A percentile compares a stretch with the other conserved stretches of the same genome.
These are phyloP conservation scores for Kwoniella pini DNA, from an alignment of 768 basidiomycete species.

Conservation along the genomic window DNA sequence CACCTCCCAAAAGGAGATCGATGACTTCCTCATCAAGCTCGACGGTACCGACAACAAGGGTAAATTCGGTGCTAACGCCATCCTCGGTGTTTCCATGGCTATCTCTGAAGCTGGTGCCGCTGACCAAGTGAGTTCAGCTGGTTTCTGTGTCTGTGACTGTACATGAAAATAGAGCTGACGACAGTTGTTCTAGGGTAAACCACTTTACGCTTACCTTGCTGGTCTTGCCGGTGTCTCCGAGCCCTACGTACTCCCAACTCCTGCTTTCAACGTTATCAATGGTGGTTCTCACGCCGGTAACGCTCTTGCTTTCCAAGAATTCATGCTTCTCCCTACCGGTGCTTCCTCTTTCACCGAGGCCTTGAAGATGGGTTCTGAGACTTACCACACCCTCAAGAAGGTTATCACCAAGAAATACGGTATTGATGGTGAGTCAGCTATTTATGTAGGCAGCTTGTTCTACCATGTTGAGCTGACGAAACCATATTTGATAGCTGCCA, in stretches of 20 bases:
- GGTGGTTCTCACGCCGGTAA: conserved; percentile 99
- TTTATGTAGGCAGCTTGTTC: background rate
- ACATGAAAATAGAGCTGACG: no score
- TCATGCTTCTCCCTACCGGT: conserved; percentile 97
- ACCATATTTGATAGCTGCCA: conserved; percentile 67
- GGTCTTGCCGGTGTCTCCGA: conserved; percentile 92
- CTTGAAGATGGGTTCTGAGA: conserved; percentile 95
- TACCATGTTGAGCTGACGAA: background rate
- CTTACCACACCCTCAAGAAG: conserved; percentile 97
- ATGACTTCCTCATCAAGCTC: conserved; percentile 96
- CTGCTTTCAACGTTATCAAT: conserved; percentile 99
- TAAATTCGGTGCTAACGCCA: conserved; percentile 98
- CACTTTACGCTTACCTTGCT: conserved; percentile 94
- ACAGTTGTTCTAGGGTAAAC: conserved; percentile 62
- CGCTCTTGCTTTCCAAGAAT: conserved; percentile 99
- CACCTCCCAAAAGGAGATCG: conserved; percentile 90
- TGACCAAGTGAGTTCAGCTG: conserved; percentile 64
- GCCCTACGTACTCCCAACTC: conserved; percentile 86
- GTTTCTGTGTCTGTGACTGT: background rate
- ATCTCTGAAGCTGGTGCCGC: conserved; percentile 89
- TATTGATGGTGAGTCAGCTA: conserved; percentile 76
- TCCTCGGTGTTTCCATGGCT: conserved; percentile 97
- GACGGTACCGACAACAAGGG: conserved; percentile 99
- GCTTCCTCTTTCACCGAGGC: conserved; percentile 90
- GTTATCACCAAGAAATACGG: conserved; percentile 99